These are phyloP conservation scores for Suillus occidentalis DNA, from an alignment of 768 basidiomycete genomes.

Conservation along the genomic window DNA sequence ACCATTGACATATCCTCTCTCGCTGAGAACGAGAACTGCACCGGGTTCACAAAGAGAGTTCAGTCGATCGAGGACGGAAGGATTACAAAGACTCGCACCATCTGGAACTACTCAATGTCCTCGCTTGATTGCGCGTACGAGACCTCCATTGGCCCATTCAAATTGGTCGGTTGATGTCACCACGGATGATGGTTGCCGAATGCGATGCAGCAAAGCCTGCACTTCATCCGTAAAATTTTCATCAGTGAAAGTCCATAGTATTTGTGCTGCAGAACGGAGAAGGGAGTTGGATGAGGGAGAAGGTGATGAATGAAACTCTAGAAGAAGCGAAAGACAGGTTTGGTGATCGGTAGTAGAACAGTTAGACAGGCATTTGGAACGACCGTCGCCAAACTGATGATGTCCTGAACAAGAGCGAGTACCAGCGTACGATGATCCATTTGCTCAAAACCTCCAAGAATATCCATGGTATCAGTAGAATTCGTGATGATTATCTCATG, in stretches of 20 bases:
- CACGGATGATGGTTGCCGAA: slow-evolving; percentile 25
- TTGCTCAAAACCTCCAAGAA: slow-evolving; percentile 96
- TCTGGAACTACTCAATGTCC: slow-evolving; percentile 92
- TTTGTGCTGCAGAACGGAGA: slow-evolving; percentile 24
- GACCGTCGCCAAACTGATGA: slow-evolving; percentile 39
- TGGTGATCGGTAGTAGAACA: slow-evolving; percentile 18
- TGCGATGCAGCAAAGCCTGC: slow-evolving; percentile 20
- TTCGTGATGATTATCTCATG: slow-evolving; percentile 78
- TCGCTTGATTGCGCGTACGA: slow-evolving; percentile 79
- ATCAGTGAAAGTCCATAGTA: slow-evolving; percentile 21
- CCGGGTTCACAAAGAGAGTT: slow-evolving; percentile 93
- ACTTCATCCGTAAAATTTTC: slow-evolving; percentile 20
- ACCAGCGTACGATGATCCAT: slow-evolving; percentile 54
- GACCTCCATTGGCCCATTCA: slow-evolving; percentile 94
- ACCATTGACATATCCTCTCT: slow-evolving; percentile 83
- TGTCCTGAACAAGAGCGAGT: slow-evolving; percentile 38
- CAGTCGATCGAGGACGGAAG: slow-evolving; percentile 93
- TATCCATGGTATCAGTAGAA: slow-evolving; percentile 90
- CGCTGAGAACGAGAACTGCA: slow-evolving; percentile 82
- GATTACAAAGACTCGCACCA: slow-evolving; percentile 90
- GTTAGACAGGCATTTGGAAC: slow-evolving; percentile 36
- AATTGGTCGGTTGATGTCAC: slow-evolving; percentile 53
- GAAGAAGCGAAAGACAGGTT: slow-evolving; percentile 15
- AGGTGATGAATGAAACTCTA: slow-evolving; percentile 16
- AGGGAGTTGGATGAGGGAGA: slow-evolving; percentile 19